These are phyloP conservation scores for Diaporthe ilicicola DNA, from an alignment of 2,329 filamentous ascomycete genomes.

Conservation along the genomic window DNA sequence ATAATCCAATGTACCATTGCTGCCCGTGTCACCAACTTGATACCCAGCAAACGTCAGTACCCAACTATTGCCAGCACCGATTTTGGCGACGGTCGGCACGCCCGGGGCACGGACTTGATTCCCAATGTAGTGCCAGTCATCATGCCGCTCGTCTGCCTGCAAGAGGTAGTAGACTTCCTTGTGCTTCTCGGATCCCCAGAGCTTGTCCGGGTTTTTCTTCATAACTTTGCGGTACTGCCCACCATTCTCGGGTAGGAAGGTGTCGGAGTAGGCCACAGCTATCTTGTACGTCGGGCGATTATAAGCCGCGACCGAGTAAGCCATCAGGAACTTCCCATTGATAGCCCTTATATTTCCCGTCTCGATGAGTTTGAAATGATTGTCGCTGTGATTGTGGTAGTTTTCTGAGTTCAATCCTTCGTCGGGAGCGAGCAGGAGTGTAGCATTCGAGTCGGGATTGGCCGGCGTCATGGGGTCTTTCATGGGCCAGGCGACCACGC, in stretches of 20 bases:
- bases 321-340: not conserved
- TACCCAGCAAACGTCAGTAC: not conserved
- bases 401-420: constrained; percentile 1
- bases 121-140: not conserved
- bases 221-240: not conserved
- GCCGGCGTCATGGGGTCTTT: not conserved
- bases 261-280: not conserved
- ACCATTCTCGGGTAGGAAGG: not conserved
- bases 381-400: not conserved
- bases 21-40: not conserved
- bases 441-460: not conserved
- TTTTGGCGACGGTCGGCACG: not conserved
- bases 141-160: not conserved
- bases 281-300: not conserved
- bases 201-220: not conserved
- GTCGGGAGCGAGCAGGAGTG: not conserved
- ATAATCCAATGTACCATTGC: not conserved
- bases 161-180: not conserved
- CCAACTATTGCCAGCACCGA: not conserved
- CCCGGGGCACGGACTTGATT: not conserved
- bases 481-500: not conserved
- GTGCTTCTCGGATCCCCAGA: not conserved
- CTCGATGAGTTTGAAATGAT: not conserved
- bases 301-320: not conserved
- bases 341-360: not conserved